Conservation (phyloP, 768 basidiomycete genomes). For the Pulveroboletus sp. region DNA sequence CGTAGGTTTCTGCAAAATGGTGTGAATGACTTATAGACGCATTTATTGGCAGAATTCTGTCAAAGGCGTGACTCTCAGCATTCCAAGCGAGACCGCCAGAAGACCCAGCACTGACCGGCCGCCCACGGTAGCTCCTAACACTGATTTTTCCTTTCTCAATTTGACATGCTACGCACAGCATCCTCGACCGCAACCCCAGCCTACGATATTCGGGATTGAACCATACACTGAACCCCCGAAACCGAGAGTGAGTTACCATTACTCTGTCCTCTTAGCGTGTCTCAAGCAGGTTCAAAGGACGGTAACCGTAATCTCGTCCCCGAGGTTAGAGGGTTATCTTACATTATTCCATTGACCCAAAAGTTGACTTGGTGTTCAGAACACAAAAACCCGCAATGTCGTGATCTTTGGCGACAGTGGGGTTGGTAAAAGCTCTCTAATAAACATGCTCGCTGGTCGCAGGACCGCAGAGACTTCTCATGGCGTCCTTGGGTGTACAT, state of each 20-base stretch:
- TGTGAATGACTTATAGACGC: background rate
- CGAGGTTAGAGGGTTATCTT: conserved; percentile 11
- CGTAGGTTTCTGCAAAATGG: conserved; percentile 7
- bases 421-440: conserved; percentile 41
- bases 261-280: background rate
- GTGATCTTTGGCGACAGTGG: conserved; percentile 44
- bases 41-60: conserved; percentile 6
- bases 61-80: background rate
- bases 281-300: background rate
- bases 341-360: background rate
- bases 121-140: conserved; percentile 3
- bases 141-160: background rate
- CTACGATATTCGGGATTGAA: conserved; percentile 13
- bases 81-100: background rate
- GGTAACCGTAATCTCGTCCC: background rate
- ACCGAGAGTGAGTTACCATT: conserved; percentile 8
- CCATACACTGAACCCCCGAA: background rate
- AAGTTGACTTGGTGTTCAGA: conserved; percentile 2
- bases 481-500: conserved; percentile 35
- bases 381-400: conserved; percentile 28
- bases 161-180: conserved; percentile 7
- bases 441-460: conserved; percentile 39
- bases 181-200: conserved; percentile 1
- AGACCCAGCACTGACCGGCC: background rate
- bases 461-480: conserved; percentile 31